phyloP scores from a whole-genome alignment of 805 yeast genomes.

The Phaffomyces opuntiae region DNA sequence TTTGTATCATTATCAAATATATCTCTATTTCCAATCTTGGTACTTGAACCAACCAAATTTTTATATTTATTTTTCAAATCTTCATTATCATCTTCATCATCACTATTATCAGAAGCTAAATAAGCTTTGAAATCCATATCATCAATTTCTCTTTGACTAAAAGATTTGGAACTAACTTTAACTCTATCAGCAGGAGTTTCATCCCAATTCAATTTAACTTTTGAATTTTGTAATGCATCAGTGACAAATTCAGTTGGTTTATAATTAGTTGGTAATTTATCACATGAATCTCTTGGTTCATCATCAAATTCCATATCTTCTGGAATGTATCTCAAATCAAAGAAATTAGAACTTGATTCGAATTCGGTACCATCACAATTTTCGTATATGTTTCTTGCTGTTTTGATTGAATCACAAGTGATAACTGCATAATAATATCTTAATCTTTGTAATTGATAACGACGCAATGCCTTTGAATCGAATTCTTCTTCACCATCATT shows the following conservation, averaged over 20 bases:
- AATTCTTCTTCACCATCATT: slow-evolving; percentile 80
- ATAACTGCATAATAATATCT: slow-evolving; percentile 92
- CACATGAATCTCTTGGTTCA: slow-evolving; percentile 67
- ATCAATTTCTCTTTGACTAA: slow-evolving; percentile 81
- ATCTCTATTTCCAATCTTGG: slow-evolving; percentile 28
- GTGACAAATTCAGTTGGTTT: slow-evolving; percentile 80
- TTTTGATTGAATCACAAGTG: slow-evolving; percentile 62
- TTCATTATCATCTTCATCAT: slow-evolving; percentile 34
- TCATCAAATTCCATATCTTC: slow-evolving; percentile 86
- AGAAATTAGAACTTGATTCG: slow-evolving; percentile 91
- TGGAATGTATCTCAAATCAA: slow-evolving; percentile 89
- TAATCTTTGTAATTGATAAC: slow-evolving; percentile 86
- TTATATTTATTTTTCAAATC: slow-evolving; percentile 52
- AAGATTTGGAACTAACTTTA: slow-evolving; percentile 69
- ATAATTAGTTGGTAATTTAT: slow-evolving; percentile 66
- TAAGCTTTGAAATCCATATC: slow-evolving; percentile 92
- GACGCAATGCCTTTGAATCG: slow-evolving; percentile 75
- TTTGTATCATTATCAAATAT: slow-evolving; percentile 34
- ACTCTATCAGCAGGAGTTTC: slow-evolving; percentile 91
- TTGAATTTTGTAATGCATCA: slow-evolving; percentile 93
- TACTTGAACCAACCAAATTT: slow-evolving; percentile 41
- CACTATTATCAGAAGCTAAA: slow-evolving; percentile 71
- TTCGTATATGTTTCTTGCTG: slow-evolving; percentile 72
- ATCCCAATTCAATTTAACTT: slow-evolving; percentile 96
- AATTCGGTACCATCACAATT: slow-evolving; percentile 93